phyloP scores from a whole-genome alignment of 352 stramenopile genomes.

The Globisporangium middletonii region DNA sequence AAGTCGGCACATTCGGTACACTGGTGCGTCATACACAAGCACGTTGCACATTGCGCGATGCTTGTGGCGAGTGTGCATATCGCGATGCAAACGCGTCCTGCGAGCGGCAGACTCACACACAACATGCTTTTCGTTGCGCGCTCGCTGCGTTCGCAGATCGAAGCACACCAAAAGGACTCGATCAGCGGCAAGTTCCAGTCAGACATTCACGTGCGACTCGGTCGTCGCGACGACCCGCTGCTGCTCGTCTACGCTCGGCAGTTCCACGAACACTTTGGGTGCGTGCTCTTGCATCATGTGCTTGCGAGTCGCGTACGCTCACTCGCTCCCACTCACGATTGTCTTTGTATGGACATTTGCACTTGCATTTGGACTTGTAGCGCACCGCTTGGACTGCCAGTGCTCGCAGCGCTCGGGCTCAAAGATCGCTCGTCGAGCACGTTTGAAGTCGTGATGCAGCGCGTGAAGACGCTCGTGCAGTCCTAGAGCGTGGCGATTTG shows the following conservation, averaged over 20 bases:
- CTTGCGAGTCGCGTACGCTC: neutral
- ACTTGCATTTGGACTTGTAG: conserved; percentile 16
- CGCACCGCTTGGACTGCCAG: conserved; percentile 49
- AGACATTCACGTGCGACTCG: conserved; percentile 72
- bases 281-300: conserved; percentile 1
- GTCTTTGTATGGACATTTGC: neutral
- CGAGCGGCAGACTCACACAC: neutral
- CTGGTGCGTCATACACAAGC: conserved; percentile 26
- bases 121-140: neutral
- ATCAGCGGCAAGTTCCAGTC: conserved; percentile 75
- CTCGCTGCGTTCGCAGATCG: conserved; percentile 26
- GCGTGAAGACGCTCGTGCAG: conserved; percentile 35
- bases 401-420: conserved; percentile 69
- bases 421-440: conserved; percentile 69
- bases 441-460: conserved; percentile 75
- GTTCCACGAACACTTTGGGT: conserved; percentile 84
- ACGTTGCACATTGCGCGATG: neutral
- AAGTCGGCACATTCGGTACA: conserved; percentile 77
- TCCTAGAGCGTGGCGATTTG: neutral
- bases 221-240: conserved; percentile 72
- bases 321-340: neutral
- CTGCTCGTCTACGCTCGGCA: conserved; percentile 80
- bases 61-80: neutral
- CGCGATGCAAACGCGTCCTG: neutral
- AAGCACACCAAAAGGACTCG: conserved; percentile 67